Conservation (phyloP, 208 protist species). For the Leishmania guyanensis region DNA sequence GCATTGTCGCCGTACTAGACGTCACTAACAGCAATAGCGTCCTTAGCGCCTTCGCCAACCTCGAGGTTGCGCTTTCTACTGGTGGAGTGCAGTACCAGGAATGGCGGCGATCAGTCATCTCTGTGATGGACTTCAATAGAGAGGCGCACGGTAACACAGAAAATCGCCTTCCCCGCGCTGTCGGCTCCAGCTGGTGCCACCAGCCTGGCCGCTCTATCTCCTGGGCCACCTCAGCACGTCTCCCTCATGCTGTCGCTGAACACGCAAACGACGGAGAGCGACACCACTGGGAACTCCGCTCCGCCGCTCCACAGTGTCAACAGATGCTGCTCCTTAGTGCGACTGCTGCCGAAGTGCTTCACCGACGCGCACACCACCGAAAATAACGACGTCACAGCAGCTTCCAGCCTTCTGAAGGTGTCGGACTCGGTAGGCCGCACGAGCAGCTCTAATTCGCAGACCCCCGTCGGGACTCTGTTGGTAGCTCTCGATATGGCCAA, state of each 20-base stretch:
- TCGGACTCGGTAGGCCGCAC: neutral
- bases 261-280: neutral
- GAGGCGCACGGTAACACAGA: neutral
- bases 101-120: neutral
- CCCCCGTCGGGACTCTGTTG: neutral
- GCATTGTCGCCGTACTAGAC: neutral
- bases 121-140: neutral
- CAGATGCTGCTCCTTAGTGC: neutral
- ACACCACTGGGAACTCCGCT: neutral
- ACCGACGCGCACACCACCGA: neutral
- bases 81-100: neutral
- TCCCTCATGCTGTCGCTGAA: neutral
- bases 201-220: neutral
- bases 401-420: neutral
- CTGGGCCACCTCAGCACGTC: neutral
- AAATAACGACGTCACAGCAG: too few relatives aligned
- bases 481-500: constrained; percentile 2
- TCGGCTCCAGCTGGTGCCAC: neutral
- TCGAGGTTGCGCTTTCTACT: neutral
- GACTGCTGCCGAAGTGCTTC: neutral
- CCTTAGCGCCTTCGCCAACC: neutral
- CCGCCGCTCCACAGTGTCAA: neutral
- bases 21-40: neutral
- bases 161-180: neutral
- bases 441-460: neutral